These are phyloP conservation scores for Sugiyamaella lignohabitans DNA, from an alignment of 805 yeast genomes.

Conservation along the genomic window DNA sequence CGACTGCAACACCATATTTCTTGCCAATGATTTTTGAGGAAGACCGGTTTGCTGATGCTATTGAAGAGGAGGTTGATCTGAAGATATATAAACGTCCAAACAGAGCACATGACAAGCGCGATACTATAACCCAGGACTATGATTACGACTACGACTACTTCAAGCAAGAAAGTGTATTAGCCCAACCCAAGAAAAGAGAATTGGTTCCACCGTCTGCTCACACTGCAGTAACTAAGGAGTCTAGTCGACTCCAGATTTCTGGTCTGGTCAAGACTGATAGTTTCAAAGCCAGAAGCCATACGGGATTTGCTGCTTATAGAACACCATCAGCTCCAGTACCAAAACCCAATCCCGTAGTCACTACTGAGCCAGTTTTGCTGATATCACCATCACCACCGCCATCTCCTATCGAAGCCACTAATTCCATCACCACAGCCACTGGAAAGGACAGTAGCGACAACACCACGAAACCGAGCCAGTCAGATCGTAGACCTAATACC, in stretches of 20 bases:
- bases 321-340: slow-evolving; percentile 3
- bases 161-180: background rate
- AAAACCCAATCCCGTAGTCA: background rate
- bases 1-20: slow-evolving; percentile 17
- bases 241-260: slow-evolving; percentile 19
- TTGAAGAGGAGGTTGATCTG: slow-evolving; percentile 32
- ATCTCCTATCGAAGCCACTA: background rate
- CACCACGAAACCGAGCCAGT: background rate
- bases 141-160: background rate
- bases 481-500: background rate
- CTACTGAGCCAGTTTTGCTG: too few relatives aligned
- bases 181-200: background rate
- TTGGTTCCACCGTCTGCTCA: background rate
- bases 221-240: slow-evolving; percentile 1
- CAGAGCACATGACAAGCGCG: background rate
- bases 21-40: slow-evolving; percentile 38
- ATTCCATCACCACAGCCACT: background rate
- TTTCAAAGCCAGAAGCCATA: slow-evolving; percentile 14
- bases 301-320: slow-evolving; percentile 11
- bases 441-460: background rate
- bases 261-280: slow-evolving; percentile 22
- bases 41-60: slow-evolving; percentile 33
- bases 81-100: slow-evolving; percentile 19
- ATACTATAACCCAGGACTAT: background rate
- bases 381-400: background rate